These are phyloP conservation scores for Halteria grandinella DNA, from an alignment of 73 alveolate species.

Conservation along the genomic window DNA sequence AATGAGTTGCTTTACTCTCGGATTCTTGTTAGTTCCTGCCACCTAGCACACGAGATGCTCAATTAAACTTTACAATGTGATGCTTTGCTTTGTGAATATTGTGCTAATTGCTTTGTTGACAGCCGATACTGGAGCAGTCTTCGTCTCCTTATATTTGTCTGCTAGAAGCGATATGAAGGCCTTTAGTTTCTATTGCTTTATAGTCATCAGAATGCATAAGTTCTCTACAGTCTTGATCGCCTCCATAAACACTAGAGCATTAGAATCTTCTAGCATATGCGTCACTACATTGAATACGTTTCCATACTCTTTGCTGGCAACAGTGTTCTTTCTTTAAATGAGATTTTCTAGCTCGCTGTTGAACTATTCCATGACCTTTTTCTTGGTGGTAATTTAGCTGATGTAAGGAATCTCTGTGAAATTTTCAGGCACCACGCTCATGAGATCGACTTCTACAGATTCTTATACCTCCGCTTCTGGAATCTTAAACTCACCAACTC, in stretches of 20 bases:
- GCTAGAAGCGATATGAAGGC: slow-evolving; percentile 36
- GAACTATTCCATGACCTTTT: slow-evolving; percentile 48
- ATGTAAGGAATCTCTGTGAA: slow-evolving; percentile 63
- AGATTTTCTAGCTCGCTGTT: slow-evolving; percentile 48
- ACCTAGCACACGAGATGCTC: slow-evolving; percentile 4
- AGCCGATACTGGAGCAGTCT: slow-evolving; percentile 52
- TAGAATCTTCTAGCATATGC: slow-evolving; percentile 72
- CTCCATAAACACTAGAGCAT: slow-evolving; percentile 56
- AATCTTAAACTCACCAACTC: no score
- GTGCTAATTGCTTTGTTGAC: slow-evolving; percentile 38
- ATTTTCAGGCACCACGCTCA: slow-evolving; percentile 41
- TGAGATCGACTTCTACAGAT: slow-evolving; percentile 30
- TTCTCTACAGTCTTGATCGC: slow-evolving; percentile 60
- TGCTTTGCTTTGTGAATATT: not conserved
- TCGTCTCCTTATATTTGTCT: slow-evolving; percentile 65
- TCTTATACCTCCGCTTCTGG: not conserved
- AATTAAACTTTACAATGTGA: not conserved
- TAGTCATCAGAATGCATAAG: slow-evolving; percentile 12
- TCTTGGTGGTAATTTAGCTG: slow-evolving; percentile 47
- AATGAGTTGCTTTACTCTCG: slow-evolving; percentile 59
- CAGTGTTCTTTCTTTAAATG: not conserved
- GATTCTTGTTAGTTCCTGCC: slow-evolving; percentile 32
- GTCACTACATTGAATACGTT: slow-evolving; percentile 45
- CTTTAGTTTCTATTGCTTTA: slow-evolving; percentile 40
- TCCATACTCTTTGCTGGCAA: slow-evolving; percentile 40